These are phyloP conservation scores for Castanospermum australe DNA, from an alignment of 306 rosid species.

Conservation along the genomic window DNA sequence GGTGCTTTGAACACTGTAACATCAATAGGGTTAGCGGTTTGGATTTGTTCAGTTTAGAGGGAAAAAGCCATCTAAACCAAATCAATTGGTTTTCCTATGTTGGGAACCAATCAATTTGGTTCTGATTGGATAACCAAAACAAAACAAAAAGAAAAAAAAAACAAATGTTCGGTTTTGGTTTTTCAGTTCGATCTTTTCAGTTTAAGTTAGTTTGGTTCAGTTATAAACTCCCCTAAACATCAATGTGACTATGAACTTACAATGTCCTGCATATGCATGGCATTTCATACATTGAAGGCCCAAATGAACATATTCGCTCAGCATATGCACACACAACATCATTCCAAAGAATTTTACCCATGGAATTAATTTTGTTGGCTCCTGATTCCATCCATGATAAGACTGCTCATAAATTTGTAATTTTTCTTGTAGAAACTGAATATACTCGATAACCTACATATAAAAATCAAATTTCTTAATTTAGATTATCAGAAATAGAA, in stretches of 20 bases:
- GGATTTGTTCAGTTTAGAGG: too few relatives aligned
- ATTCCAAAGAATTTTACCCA: conserved; percentile 50
- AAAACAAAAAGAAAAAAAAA: too few relatives aligned
- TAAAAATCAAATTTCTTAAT: neutral
- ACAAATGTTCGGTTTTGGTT: too few relatives aligned
- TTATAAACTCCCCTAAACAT: too few relatives aligned
- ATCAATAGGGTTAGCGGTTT: too few relatives aligned
- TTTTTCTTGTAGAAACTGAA: conserved; percentile 63
- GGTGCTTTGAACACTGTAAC: neutral
- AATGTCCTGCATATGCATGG: neutral
- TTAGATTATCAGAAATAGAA: neutral
- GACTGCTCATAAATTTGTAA: conserved; percentile 50
- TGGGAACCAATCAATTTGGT: too few relatives aligned
- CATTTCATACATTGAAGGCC: neutral
- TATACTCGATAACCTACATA: conserved; percentile 66
- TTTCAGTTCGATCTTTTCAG: too few relatives aligned
- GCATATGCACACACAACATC: conserved; percentile 1
- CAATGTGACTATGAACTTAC: neutral
- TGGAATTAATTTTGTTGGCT: conserved; percentile 59
- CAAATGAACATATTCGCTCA: neutral
- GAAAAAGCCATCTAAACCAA: too few relatives aligned
- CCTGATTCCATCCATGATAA: conserved; percentile 56
- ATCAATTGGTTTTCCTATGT: too few relatives aligned
- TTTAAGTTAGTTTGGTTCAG: too few relatives aligned
- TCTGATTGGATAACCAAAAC: too few relatives aligned